phyloP scores from a whole-genome alignment of 495 filamentous ascomycete genomes.

The Chaetomium cochliodes region DNA sequence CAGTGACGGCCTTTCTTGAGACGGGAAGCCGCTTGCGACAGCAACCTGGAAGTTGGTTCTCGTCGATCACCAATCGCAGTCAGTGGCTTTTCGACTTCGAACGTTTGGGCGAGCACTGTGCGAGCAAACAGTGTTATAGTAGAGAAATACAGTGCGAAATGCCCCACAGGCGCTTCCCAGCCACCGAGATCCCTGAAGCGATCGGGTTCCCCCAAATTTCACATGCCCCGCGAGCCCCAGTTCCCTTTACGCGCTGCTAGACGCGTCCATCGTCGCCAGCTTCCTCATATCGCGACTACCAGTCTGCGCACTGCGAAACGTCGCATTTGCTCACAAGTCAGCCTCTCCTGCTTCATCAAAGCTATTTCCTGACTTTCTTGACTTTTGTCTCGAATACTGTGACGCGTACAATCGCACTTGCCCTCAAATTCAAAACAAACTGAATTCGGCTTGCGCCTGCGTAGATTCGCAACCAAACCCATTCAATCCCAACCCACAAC shows the following conservation, averaged over 20 bases:
- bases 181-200: background rate
- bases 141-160: background rate
- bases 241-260: background rate
- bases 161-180: background rate
- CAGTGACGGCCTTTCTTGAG: background rate
- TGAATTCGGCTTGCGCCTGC: conserved; percentile 5
- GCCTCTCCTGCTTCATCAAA: background rate
- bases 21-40: background rate
- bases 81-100: background rate
- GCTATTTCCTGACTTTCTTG: conserved; percentile 1
- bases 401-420: conserved; percentile 4
- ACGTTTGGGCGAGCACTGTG: background rate
- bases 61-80: background rate
- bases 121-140: background rate
- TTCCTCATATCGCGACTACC: background rate
- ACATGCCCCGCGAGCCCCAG: background rate
- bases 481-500: background rate
- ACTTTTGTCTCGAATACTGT: background rate
- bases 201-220: background rate
- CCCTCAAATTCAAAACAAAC: background rate
- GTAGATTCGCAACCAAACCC: conserved; percentile 2
- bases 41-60: background rate
- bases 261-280: background rate
- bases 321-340: background rate
- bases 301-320: background rate